Percentiles rank a stretch among this genome's conserved stretches.
Conservation (phyloP, 352 stramenopile genomes). For the Peronospora destructor region DNA sequence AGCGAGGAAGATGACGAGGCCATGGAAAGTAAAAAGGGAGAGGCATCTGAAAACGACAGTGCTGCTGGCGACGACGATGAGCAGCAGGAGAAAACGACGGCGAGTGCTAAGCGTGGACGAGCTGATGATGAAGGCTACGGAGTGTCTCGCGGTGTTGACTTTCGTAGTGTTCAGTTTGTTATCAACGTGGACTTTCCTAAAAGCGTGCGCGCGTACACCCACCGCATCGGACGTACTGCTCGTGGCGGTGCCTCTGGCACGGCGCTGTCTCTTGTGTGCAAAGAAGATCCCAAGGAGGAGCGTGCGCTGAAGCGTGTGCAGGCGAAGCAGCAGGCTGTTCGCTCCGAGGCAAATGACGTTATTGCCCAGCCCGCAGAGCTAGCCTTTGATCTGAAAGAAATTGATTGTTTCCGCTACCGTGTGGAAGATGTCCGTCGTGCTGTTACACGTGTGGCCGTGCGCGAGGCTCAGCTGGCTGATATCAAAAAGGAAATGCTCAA, state of each 20-base stretch:
- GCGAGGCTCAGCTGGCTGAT: slow-evolving; percentile 92
- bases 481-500: slow-evolving; percentile 98
- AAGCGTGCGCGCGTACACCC: slow-evolving; percentile 93
- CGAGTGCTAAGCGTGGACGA: slow-evolving; percentile 44
- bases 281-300: slow-evolving; percentile 68
- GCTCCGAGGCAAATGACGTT: slow-evolving; percentile 73
- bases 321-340: slow-evolving; percentile 85
- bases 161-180: slow-evolving; percentile 97
- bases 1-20: slow-evolving; percentile 28
- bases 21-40: slow-evolving; percentile 37
- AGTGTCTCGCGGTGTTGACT: slow-evolving; percentile 96
- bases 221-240: slow-evolving; percentile 97
- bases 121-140: slow-evolving; percentile 89
- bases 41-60: slow-evolving; percentile 74
- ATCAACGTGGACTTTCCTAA: slow-evolving; percentile 98
- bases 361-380: slow-evolving; percentile 91
- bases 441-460: slow-evolving; percentile 92
- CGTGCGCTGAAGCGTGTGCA: slow-evolving; percentile 88
- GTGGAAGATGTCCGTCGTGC: slow-evolving; percentile 93
- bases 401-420: slow-evolving; percentile 97
- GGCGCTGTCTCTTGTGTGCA: slow-evolving; percentile 92
- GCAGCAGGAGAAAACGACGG: slow-evolving; percentile 33
- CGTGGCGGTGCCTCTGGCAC: slow-evolving; percentile 93
- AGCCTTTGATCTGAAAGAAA: slow-evolving; percentile 96
- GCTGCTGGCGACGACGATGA: slow-evolving; percentile 19